Percentiles rank a stretch among this genome's conserved stretches.
Conservation (phyloP, 1,284 basidiomycete species). For the Apiotrichum veenhuisii region DNA sequence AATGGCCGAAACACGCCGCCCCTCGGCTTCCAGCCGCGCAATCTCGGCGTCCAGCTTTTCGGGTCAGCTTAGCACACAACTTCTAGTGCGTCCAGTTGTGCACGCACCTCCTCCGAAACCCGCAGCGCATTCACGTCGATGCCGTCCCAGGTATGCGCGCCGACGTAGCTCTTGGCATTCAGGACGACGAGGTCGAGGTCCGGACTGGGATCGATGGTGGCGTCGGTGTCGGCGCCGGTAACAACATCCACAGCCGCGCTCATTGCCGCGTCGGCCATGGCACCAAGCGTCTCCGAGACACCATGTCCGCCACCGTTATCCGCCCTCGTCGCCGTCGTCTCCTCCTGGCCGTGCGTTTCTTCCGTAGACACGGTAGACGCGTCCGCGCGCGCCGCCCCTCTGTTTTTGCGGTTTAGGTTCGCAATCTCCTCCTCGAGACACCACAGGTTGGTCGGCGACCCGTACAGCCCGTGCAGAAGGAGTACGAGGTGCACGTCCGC, state of each 20-base stretch:
- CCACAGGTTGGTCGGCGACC: slow-evolving; percentile 35
- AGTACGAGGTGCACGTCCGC: slow-evolving; percentile 45
- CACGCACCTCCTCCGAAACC: slow-evolving; percentile 37
- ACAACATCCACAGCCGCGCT: too few species aligned
- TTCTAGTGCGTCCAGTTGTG: too few species aligned
- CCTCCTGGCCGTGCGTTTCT: too few species aligned
- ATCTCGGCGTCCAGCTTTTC: slow-evolving; percentile 40
- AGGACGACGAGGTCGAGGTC: slow-evolving; percentile 25
- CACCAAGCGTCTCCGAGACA: too few species aligned
- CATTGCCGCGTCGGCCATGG: too few species aligned
- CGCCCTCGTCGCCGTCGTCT: too few species aligned
- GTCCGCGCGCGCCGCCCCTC: too few species aligned
- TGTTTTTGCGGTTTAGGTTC: background rate
- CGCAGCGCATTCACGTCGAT: slow-evolving; percentile 46
- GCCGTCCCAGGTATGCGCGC: slow-evolving; percentile 47
- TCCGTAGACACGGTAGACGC: too few species aligned
- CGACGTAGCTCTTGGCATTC: slow-evolving; percentile 27
- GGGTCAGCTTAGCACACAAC: too few species aligned
- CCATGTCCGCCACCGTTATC: too few species aligned
- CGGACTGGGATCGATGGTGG: too few species aligned
- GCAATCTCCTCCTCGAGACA: slow-evolving; percentile 35
- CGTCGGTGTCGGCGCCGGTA: too few species aligned
- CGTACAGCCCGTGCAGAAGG: slow-evolving; percentile 48
- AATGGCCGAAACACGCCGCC: slow-evolving; percentile 31
- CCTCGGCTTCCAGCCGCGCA: slow-evolving; percentile 31